Percentiles rank a stretch among this genome's conserved stretches.
Evolutionary conservation across 768 basidiomycete genomes (phyloP).

Genomic region (Mycena latifolia): DNA sequence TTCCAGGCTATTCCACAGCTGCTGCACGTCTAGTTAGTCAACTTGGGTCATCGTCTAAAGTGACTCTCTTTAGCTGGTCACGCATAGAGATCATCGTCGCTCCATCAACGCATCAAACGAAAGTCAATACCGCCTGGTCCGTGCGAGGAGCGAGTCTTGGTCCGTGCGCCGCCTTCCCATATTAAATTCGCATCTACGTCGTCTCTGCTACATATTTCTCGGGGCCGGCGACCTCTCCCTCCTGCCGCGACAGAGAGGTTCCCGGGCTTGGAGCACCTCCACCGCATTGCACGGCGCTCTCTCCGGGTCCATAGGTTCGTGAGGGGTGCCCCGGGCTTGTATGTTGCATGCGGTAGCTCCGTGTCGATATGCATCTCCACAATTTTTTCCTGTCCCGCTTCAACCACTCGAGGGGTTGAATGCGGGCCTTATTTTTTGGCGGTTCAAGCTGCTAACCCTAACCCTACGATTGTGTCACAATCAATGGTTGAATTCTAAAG

Average conservation of each 20-base stretch:
- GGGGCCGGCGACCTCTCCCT: conserved; percentile 13
- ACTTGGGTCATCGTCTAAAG: no score
- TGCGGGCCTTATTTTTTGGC: conserved; percentile 19
- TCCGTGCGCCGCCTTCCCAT: not conserved
- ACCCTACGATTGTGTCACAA: no score
- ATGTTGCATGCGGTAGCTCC: not conserved
- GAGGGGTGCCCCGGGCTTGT: conserved; percentile 12
- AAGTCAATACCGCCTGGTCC: not conserved
- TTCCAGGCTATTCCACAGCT: no score
- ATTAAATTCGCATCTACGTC: not conserved
- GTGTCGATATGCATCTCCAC: not conserved
- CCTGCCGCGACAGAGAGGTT: conserved; percentile 5
- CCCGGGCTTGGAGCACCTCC: not conserved
- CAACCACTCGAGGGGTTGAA: conserved; percentile 18
- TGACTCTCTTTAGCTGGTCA: not conserved
- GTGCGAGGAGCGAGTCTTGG: not conserved
- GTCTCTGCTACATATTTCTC: no score
- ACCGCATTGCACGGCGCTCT: conserved; percentile 1
- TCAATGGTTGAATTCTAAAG: no score
- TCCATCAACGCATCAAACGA: no score
- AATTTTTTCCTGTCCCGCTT: conserved; percentile 21
- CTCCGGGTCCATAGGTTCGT: not conserved
- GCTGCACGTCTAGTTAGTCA: no score
- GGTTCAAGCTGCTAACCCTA: conserved; percentile 5
- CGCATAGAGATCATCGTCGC: not conserved